phyloP scores from a whole-genome alignment of 1,284 basidiomycete species.

The Ganoderma sinense region DNA sequence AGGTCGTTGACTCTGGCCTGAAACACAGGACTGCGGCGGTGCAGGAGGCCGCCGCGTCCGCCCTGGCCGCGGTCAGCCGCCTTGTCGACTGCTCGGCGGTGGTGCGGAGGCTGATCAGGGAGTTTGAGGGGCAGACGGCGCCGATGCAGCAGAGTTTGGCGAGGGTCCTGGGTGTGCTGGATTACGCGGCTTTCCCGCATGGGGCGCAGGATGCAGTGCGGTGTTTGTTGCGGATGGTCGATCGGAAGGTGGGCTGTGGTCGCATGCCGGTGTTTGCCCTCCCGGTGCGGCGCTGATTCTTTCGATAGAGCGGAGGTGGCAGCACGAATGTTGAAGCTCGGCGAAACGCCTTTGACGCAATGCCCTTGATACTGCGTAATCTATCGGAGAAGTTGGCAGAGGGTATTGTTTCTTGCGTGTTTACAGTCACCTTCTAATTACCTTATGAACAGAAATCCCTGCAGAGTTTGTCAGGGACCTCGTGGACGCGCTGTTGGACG shows the following conservation, averaged over 20 bases:
- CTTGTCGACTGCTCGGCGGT: slow-evolving; percentile 69
- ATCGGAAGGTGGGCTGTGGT: slow-evolving; percentile 54
- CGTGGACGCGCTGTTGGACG: slow-evolving; percentile 62
- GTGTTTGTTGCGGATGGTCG: slow-evolving; percentile 68
- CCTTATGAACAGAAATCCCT: slow-evolving; percentile 52
- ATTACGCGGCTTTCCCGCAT: slow-evolving; percentile 65
- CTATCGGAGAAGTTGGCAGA: slow-evolving; percentile 51
- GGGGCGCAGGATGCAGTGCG: slow-evolving; percentile 59
- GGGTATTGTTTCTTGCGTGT: slow-evolving; percentile 47
- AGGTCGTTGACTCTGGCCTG: slow-evolving; percentile 76
- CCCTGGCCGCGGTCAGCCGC: slow-evolving; percentile 71
- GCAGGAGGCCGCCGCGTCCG: slow-evolving; percentile 77
- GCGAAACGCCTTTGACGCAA: slow-evolving; percentile 73
- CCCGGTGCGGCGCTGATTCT: background rate
- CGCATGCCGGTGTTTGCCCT: background rate
- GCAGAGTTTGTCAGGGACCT: slow-evolving; percentile 51
- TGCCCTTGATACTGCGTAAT: slow-evolving; percentile 63
- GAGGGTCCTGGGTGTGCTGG: slow-evolving; percentile 75
- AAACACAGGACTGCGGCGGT: slow-evolving; percentile 72
- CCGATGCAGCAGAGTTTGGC: slow-evolving; percentile 81
- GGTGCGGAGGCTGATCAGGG: slow-evolving; percentile 73
- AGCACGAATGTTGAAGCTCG: slow-evolving; percentile 70
- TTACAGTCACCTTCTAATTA: background rate
- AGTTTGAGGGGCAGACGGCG: slow-evolving; percentile 63
- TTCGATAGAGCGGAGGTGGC: slow-evolving; percentile 37